Evolutionary conservation across 2,329 filamentous ascomycete genomes (phyloP).

Genomic region (Colletotrichum spinosum): DNA sequence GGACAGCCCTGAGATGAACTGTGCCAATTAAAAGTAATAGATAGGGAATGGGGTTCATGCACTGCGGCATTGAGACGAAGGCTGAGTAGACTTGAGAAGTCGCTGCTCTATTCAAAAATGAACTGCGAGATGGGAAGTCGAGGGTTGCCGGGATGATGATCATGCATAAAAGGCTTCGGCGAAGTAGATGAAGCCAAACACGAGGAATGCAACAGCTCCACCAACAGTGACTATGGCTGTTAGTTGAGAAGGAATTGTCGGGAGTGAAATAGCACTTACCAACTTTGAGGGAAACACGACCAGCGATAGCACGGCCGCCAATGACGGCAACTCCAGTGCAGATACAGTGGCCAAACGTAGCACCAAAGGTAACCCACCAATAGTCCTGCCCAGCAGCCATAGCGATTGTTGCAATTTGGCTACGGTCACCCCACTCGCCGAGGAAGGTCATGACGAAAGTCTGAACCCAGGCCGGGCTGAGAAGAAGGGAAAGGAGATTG

Average conservation of each 20-base stretch:
- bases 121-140: constrained; percentile 2
- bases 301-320: constrained; percentile 91
- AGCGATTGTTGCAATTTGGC: constrained; percentile 97
- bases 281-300: constrained; percentile 93
- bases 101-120: constrained; percentile 28
- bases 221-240: constrained; percentile 82
- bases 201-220: constrained; percentile 87
- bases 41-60: constrained; percentile 18
- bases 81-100: constrained; percentile 10
- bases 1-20: constrained; percentile 1
- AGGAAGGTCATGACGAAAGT: constrained; percentile 99
- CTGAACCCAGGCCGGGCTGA: constrained; percentile 98
- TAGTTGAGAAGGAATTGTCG: constrained; percentile 37
- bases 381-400: constrained; percentile 99
- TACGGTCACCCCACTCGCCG: constrained; percentile 97
- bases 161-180: constrained; percentile 78
- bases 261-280: constrained; percentile 72
- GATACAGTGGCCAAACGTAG: constrained; percentile 85
- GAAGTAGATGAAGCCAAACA: constrained; percentile 93
- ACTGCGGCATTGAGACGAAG: not conserved
- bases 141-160: constrained; percentile 13
- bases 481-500: constrained; percentile 87
- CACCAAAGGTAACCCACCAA: constrained; percentile 97
- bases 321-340: constrained; percentile 94
- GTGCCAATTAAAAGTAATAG: constrained; percentile 21